phyloP scores from a whole-genome alignment of 208 protist genomes.

The Leishmania gerbilli region DNA sequence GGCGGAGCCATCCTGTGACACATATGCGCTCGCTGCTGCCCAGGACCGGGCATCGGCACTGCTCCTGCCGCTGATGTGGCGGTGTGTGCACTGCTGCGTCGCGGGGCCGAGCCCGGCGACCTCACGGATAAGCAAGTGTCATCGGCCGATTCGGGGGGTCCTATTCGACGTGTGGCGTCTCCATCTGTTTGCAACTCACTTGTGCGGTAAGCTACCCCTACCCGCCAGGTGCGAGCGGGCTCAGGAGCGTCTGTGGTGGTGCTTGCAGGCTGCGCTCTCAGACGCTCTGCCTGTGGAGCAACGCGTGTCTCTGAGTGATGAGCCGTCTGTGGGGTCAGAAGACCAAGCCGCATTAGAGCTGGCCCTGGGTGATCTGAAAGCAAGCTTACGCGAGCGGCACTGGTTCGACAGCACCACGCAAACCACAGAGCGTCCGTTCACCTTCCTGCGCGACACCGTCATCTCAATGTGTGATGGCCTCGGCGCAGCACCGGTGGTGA shows the following conservation, averaged over 20 bases:
- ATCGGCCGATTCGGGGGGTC: neutral
- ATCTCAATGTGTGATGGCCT: neutral
- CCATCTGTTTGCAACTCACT: neutral
- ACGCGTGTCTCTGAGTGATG: neutral
- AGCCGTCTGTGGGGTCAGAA: neutral
- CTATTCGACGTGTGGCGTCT: slow-evolving; percentile 12
- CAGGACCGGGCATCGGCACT: neutral
- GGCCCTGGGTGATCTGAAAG: neutral
- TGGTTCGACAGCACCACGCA: neutral
- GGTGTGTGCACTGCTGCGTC: neutral
- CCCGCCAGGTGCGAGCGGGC: neutral
- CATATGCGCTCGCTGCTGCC: neutral
- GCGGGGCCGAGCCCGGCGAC: neutral
- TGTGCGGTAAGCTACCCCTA: slow-evolving; percentile 15
- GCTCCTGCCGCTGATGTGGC: slow-evolving; percentile 8
- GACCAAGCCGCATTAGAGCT: neutral
- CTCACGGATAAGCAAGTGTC: neutral
- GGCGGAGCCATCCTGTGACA: neutral
- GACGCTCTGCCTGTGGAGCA: neutral
- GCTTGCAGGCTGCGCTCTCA: slow-evolving; percentile 5
- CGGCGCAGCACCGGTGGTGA: neutral
- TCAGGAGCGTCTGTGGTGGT: slow-evolving; percentile 2
- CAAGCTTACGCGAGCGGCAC: neutral
- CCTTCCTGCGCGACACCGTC: neutral
- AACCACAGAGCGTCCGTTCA: neutral